Conservation (phyloP, 2,329 filamentous ascomycete species). For the Colletotrichum sp. region DNA sequence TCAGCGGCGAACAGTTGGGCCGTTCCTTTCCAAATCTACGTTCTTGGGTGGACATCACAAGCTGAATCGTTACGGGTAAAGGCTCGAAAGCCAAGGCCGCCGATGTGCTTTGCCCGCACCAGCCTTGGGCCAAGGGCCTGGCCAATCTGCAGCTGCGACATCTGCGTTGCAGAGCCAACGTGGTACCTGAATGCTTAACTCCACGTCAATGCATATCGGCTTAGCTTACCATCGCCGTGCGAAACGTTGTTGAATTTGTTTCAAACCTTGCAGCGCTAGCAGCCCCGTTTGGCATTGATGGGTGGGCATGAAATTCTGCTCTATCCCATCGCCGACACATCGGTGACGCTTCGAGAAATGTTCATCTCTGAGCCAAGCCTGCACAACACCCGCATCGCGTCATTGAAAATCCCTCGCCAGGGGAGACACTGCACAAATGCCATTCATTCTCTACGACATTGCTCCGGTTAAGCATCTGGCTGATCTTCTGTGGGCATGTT, state of each 20-base stretch:
- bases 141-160: background rate
- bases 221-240: background rate
- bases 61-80: background rate
- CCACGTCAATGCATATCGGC: conserved; percentile 4
- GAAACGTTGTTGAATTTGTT: conserved; percentile 12
- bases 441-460: background rate
- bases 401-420: background rate
- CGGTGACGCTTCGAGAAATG: background rate
- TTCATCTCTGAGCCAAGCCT: background rate
- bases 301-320: background rate
- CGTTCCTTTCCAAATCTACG: background rate
- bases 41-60: background rate
- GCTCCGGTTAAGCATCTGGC: background rate
- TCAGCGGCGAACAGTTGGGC: background rate
- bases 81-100: background rate
- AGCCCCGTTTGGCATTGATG: background rate
- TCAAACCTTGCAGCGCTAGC: conserved; percentile 1
- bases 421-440: background rate
- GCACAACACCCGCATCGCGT: background rate
- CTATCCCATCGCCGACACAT: too few species aligned
- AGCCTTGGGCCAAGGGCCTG: background rate
- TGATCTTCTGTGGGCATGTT: background rate
- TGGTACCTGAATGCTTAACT: background rate
- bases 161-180: background rate
- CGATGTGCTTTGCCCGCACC: background rate